These are phyloP conservation scores for Erysimum cheiranthoides DNA, from an alignment of 345 rosid species.

Conservation along the genomic window DNA sequence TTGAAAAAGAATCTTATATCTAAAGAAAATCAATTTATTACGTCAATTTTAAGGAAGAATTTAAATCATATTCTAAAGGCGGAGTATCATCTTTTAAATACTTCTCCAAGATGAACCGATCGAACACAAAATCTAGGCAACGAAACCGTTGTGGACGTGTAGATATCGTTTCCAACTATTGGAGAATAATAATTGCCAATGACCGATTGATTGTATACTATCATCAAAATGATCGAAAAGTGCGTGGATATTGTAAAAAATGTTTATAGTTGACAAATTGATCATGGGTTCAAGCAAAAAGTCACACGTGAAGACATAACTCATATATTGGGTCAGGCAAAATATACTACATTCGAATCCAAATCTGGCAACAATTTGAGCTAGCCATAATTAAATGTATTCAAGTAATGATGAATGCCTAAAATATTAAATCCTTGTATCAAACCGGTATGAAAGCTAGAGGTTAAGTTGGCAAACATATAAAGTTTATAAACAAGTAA, in stretches of 20 bases:
- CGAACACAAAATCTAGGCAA: not conserved
- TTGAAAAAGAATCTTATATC: not conserved
- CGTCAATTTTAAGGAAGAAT: not conserved
- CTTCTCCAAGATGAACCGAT: not conserved
- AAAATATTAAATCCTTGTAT: not conserved
- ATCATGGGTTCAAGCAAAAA: not conserved
- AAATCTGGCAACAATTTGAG: constrained; percentile 1
- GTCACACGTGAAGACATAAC: not conserved
- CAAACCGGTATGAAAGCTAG: not conserved
- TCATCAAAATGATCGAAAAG: not conserved
- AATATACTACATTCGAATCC: not conserved
- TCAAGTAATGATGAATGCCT: not conserved
- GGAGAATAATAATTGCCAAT: not conserved
- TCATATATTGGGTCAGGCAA: not conserved
- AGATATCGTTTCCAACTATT: not conserved
- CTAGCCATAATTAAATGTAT: not conserved
- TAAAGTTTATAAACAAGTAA: not conserved
- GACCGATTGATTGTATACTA: not conserved
- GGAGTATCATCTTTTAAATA: not conserved
- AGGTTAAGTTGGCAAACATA: not conserved
- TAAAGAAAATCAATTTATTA: not conserved
- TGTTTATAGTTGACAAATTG: not conserved
- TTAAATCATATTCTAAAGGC: not conserved
- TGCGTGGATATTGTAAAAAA: not conserved
- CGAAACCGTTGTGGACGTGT: constrained; percentile 3